A percentile compares a stretch with the other conserved stretches of the same genome.
phyloP scores from a whole-genome alignment of 2,329 filamentous ascomycete genomes.

The Hymenoscyphus occultus region DNA sequence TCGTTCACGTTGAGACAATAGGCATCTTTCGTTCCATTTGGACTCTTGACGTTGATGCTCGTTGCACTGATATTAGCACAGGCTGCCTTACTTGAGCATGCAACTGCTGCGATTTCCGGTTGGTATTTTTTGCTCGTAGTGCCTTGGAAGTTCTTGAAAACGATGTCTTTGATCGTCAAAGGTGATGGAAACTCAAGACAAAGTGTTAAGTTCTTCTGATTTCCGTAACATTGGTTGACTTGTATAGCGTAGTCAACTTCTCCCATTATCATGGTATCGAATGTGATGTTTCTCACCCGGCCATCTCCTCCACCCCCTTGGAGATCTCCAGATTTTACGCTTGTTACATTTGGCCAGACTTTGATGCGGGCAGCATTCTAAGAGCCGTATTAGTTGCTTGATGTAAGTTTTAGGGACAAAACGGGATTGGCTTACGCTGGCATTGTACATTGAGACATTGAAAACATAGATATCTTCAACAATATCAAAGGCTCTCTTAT shows the following conservation, averaged over 20 bases:
- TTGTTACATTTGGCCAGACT: slow-evolving; percentile 58
- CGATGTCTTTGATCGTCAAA: slow-evolving; percentile 54
- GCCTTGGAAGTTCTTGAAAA: slow-evolving; percentile 55
- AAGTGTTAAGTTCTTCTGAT: slow-evolving; percentile 57
- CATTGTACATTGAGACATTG: slow-evolving; percentile 58
- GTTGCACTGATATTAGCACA: slow-evolving; percentile 47
- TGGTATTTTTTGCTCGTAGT: slow-evolving; percentile 47
- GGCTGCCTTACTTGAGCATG: slow-evolving; percentile 48
- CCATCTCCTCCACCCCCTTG: slow-evolving; percentile 64
- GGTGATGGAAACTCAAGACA: slow-evolving; percentile 55
- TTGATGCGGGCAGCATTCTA: slow-evolving; percentile 69
- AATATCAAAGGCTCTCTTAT: slow-evolving; percentile 57
- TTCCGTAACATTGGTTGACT: slow-evolving; percentile 62
- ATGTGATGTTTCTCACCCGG: slow-evolving; percentile 64
- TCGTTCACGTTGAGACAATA: slow-evolving; percentile 45
- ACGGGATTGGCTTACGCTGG: slow-evolving; percentile 36
- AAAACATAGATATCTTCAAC: slow-evolving; percentile 67
- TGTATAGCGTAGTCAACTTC: slow-evolving; percentile 66
- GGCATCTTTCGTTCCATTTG: slow-evolving; percentile 43
- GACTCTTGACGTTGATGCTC: slow-evolving; percentile 47
- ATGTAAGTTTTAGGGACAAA: slow-evolving; percentile 18
- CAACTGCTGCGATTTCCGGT: slow-evolving; percentile 45
- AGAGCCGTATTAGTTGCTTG: slow-evolving; percentile 37
- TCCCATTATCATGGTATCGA: slow-evolving; percentile 56
- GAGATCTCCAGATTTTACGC: slow-evolving; percentile 56